Evolutionary conservation across 1,284 basidiomycete genomes (phyloP).

Genomic region (Entoloma clypeatum): DNA sequence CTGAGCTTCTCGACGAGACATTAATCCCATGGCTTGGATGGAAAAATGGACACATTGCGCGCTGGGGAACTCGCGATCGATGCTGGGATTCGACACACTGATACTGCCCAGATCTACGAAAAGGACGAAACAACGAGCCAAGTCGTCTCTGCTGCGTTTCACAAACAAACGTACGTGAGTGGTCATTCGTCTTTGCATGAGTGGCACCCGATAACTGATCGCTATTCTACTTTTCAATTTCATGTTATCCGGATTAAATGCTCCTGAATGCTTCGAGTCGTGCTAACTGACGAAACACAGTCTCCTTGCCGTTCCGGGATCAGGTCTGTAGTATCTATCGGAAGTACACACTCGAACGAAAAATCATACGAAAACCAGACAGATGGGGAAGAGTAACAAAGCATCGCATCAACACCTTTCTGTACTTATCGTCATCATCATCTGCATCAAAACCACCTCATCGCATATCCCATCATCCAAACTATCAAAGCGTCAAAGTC

Average conservation of each 20-base stretch:
- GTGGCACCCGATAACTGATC: neutral
- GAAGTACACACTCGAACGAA: no score
- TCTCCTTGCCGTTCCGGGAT: slow-evolving; percentile 21
- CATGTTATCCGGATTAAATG: neutral
- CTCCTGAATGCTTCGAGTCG: slow-evolving; percentile 10
- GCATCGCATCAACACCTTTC: no score
- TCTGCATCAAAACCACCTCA: no score
- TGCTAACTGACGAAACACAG: slow-evolving; percentile 6
- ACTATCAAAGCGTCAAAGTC: slow-evolving; percentile 11
- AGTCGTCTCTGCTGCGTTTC: slow-evolving; percentile 6
- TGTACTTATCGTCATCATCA: no score
- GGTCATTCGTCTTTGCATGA: neutral
- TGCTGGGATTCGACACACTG: slow-evolving; percentile 39
- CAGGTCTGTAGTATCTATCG: no score
- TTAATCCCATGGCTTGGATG: slow-evolving; percentile 36
- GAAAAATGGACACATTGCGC: slow-evolving; percentile 37
- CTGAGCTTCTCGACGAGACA: slow-evolving; percentile 28
- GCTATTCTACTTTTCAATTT: neutral
- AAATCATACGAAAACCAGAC: no score
- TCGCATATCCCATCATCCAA: no score
- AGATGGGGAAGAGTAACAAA: no score
- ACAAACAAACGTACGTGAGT: slow-evolving; percentile 13
- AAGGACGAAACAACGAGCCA: slow-evolving; percentile 30
- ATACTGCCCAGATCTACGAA: slow-evolving; percentile 39
- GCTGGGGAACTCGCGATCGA: slow-evolving; percentile 34